Base-by-base conservation (phyloP, 1,284 basidiomycete species). In the Wolfiporia cocos region DNA sequence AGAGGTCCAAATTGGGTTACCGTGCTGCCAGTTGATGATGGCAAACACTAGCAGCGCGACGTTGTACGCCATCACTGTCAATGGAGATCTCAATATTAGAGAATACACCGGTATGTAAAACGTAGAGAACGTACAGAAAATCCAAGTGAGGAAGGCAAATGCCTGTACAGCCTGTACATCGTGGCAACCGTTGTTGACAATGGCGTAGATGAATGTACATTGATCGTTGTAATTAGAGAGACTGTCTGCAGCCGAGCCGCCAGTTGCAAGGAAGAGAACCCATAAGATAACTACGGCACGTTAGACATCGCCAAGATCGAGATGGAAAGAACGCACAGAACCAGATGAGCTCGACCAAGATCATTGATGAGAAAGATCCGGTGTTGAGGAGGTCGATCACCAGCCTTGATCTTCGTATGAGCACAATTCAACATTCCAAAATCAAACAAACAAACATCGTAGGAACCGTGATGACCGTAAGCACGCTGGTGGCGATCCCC, bases 331-430 rank as follows among this genome's bases (percentile, higher is more conserved):
- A 49, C 56, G 31, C 28, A 61, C 58, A 49, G 5, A 59, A 47
- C 54, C 54, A 57, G 40, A 22, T 35, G 9, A 61, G 49, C 47
- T 61, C 59, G 21, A 56, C 41, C 19, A 54, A 24, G 18, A 61
- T 55, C 50, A 52, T 46, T n/a, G 56, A 58, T 4, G 57, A 57
- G 47, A 59, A 51, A 4, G 53, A 54, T 10, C 50, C 50, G 5
- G 37, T 50, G 36, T 49, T 37, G 24, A 55, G 20, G 40, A 51
- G 42, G 39, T 59, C 58, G 28, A 59, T 37, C 11, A 51, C 30
- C 23, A 57, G 29, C 50, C 58, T 59, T 28, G 2, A 33, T 18
- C 6, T 19, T 3, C 11, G 37, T 20, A 14, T n/a, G 34, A 3
- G 30, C 10, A 4, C 5, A 24, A 11, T 24, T 14, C 12, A 2